Evolutionary conservation across 1,284 basidiomycete genomes (phyloP).

Genomic region (Leucoagaricus sp.): DNA sequence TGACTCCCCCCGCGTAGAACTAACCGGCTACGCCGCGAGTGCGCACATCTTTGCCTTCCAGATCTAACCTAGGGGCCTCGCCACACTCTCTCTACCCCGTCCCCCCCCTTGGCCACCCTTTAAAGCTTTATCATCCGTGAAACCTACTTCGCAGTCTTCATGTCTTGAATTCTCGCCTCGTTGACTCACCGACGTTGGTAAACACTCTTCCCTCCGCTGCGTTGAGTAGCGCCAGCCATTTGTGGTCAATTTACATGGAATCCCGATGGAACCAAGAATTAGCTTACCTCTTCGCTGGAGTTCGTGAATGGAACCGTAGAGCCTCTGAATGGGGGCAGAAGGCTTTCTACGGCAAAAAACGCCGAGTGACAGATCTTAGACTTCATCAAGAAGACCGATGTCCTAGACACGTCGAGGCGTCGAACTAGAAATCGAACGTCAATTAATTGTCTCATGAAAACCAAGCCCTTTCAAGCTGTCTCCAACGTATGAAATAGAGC

Average conservation of each 20-base stretch:
- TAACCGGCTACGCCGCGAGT: conserved; percentile 52
- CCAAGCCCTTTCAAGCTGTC: too few relatives aligned
- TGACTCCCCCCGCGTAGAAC: conserved; percentile 39
- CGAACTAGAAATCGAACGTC: too few relatives aligned
- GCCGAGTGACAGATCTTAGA: conserved; percentile 3
- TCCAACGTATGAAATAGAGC: too few relatives aligned
- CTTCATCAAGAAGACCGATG: too few relatives aligned
- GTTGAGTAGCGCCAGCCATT: conserved; percentile 42
- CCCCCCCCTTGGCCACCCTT: neutral
- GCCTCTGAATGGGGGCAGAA: conserved; percentile 44
- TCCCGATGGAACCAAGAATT: conserved; percentile 55
- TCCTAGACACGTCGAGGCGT: too few relatives aligned
- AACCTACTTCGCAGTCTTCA: conserved; percentile 44
- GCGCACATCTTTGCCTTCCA: conserved; percentile 23
- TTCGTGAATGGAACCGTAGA: conserved; percentile 42
- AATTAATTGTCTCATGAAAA: too few relatives aligned
- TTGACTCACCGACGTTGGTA: conserved; percentile 42
- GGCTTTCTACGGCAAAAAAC: conserved; percentile 38
- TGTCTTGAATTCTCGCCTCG: conserved; percentile 46
- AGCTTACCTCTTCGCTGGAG: conserved; percentile 40
- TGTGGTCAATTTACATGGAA: conserved; percentile 45
- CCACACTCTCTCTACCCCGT: neutral
- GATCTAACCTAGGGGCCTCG: neutral
- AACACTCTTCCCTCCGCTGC: conserved; percentile 52
- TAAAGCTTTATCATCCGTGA: too few relatives aligned